phyloP scores from a whole-genome alignment of 78 protist species.

The Diacronema lutheri region DNA sequence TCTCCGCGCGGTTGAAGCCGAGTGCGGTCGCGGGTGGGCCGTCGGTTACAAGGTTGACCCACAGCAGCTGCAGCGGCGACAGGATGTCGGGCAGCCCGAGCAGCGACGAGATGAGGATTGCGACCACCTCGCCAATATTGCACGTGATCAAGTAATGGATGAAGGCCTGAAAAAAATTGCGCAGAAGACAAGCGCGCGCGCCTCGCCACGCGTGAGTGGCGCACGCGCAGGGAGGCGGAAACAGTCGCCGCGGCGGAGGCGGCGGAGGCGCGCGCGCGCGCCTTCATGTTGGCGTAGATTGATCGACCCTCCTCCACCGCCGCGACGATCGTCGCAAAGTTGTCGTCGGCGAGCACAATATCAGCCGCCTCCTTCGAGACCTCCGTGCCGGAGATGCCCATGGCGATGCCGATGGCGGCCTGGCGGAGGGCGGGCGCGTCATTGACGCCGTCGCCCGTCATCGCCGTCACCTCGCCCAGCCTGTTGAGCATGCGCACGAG shows the following conservation, averaged over 20 bases:
- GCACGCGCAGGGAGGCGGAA: slow-evolving; percentile 68
- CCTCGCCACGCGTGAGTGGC: no score
- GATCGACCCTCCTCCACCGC: slow-evolving; percentile 87
- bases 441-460: slow-evolving; percentile 96
- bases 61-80: slow-evolving; percentile 69
- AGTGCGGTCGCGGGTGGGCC: slow-evolving; percentile 78
- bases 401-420: slow-evolving; percentile 94
- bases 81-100: slow-evolving; percentile 67
- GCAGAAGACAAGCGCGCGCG: no score
- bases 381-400: slow-evolving; percentile 94
- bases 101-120: slow-evolving; percentile 36
- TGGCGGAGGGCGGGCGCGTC: slow-evolving; percentile 88
- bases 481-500: slow-evolving; percentile 53
- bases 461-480: slow-evolving; percentile 50
- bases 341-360: slow-evolving; percentile 93
- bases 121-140: slow-evolving; percentile 34
- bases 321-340: slow-evolving; percentile 92
- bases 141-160: background rate
- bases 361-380: slow-evolving; percentile 89
- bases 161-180: no score
- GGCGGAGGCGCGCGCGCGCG: no score
- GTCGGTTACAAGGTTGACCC: slow-evolving; percentile 80
- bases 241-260: no score
- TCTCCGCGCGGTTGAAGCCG: slow-evolving; percentile 64
- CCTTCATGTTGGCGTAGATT: slow-evolving; percentile 74